These are phyloP conservation scores for Globisporangium nagaii DNA, from an alignment of 352 stramenopile species.

Conservation along the genomic window DNA sequence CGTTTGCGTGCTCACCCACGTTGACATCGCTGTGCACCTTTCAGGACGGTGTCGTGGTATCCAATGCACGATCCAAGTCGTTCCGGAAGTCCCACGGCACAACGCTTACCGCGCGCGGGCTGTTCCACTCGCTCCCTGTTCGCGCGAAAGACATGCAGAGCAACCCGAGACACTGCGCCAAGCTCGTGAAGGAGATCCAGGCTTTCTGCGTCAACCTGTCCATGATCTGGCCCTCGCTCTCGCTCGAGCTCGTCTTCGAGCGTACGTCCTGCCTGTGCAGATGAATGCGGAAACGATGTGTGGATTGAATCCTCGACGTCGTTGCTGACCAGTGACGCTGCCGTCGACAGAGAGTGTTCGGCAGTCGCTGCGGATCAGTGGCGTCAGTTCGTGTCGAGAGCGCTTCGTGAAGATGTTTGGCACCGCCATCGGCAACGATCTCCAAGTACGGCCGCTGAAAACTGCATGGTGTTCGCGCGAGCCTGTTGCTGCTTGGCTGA, in stretches of 20 bases:
- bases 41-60: slow-evolving; percentile 46
- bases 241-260: slow-evolving; percentile 51
- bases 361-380: slow-evolving; percentile 11
- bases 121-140: slow-evolving; percentile 66
- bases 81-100: slow-evolving; percentile 39
- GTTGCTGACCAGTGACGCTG: too few relatives aligned
- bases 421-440: slow-evolving; percentile 25
- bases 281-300: too few relatives aligned
- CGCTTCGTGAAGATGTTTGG: slow-evolving; percentile 42
- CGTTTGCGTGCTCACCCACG: not conserved
- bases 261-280: slow-evolving; percentile 19
- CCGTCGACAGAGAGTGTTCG: slow-evolving; percentile 5
- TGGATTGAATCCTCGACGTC: too few relatives aligned
- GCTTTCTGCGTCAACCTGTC: slow-evolving; percentile 49
- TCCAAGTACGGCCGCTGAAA: slow-evolving; percentile 29
- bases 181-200: slow-evolving; percentile 34
- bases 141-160: slow-evolving; percentile 33
- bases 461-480: too few relatives aligned
- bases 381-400: slow-evolving; percentile 17
- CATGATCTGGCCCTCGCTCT: slow-evolving; percentile 67
- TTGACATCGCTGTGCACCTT: not conserved
- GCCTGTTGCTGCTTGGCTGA: not conserved
- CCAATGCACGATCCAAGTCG: slow-evolving; percentile 44
- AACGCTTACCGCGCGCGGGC: slow-evolving; percentile 30
- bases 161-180: slow-evolving; percentile 25